Evolutionary conservation across 1,284 basidiomycete species (phyloP), one percentile per base, ranked within the genome.

Genomic region (Boletus mariae): DNA sequence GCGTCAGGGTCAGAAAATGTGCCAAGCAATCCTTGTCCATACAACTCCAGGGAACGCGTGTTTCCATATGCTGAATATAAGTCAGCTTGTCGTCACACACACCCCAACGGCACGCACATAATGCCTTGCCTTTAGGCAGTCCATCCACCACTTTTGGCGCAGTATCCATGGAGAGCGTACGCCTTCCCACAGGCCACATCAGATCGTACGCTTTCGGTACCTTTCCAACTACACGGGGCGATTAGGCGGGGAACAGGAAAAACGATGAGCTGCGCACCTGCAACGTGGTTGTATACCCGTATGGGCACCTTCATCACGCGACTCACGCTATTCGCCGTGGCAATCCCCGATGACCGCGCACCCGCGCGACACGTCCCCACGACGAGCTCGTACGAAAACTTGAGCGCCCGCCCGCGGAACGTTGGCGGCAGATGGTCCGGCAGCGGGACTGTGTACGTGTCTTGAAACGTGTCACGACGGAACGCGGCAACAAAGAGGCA

Each of bases 281-380:
- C 72, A 52, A 94, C 87, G 59, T 93, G 77, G 60, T 92, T 94
- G 69, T 94, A 95, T 13, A 96, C 74, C 37, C 93, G 76, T 51
- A 97, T 86, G 0, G 94, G 93, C 0, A 96, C 86, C 55, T 90
- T 89, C 83, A 97, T 90, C 4, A 95, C 82, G 34, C 87, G 76
- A 61, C 90, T 93, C 43, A 80, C 75, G 66, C 83, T 83, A 55
- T 74, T 77, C 11, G 75, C 69, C 25, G 57, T 64, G 17, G 58
- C 17, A 20, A 20, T 20, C 17, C 17, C 57, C 47, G 62, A 57
- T 20, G 58, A 62, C 47, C 57, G 58, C 17, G 73, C 57, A 15
- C 75, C 73, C 7, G 84, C 80, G 4, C 92, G 82, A 71, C 91
- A 94, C 0, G 89, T 87, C 1, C 94, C 94, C 1, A 98, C 79